Conservation (phyloP, 2,329 filamentous ascomycete genomes). For the Colletotrichum nymphaeae region DNA sequence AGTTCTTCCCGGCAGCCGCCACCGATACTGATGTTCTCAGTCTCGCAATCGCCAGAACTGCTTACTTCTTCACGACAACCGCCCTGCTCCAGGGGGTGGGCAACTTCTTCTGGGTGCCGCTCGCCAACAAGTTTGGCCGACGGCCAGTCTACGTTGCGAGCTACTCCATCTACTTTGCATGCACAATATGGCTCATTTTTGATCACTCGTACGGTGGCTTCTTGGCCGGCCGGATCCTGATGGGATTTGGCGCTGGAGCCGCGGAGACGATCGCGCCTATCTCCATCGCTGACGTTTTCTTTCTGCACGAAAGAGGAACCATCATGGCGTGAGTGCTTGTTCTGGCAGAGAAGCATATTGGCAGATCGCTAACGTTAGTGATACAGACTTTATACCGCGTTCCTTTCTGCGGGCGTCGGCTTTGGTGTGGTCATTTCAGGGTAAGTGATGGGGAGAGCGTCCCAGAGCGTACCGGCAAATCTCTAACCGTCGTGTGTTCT, state of each 20-base stretch:
- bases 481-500: slow-evolving; percentile 7
- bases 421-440: slow-evolving; percentile 56
- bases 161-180: slow-evolving; percentile 55
- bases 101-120: slow-evolving; percentile 59
- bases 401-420: slow-evolving; percentile 54
- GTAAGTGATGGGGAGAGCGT: slow-evolving; percentile 36
- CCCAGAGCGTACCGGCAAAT: background rate
- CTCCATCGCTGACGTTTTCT: slow-evolving; percentile 67
- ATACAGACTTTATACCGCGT: slow-evolving; percentile 51
- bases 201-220: slow-evolving; percentile 54
- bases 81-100: slow-evolving; percentile 61
- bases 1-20: slow-evolving; percentile 56
- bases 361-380: background rate
- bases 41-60: slow-evolving; percentile 52
- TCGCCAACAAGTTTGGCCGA: slow-evolving; percentile 58
- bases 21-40: slow-evolving; percentile 42
- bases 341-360: background rate
- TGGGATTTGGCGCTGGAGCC: slow-evolving; percentile 65
- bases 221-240: slow-evolving; percentile 59
- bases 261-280: slow-evolving; percentile 63
- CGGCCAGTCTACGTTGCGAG: slow-evolving; percentile 56
- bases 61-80: slow-evolving; percentile 65
- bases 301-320: slow-evolving; percentile 64
- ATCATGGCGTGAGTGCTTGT: slow-evolving; percentile 57
- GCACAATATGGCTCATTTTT: slow-evolving; percentile 55